These are phyloP conservation scores for Picea glauca DNA, from an alignment of 75 land plant species.

Conservation along the genomic window DNA sequence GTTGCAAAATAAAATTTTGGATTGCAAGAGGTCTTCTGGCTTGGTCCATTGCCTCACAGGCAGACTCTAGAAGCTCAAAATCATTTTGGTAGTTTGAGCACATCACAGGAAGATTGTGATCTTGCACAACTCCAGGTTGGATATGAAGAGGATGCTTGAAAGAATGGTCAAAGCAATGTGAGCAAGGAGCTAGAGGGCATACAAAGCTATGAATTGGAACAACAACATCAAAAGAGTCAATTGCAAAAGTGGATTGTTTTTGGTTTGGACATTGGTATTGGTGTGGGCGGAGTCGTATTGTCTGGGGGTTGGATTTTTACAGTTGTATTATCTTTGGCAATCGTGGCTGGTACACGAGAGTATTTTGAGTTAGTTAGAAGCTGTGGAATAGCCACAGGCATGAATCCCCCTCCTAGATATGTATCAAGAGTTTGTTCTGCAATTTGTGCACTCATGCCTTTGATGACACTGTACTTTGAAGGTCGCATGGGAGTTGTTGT, in stretches of 20 bases:
- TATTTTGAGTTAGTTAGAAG: too few species aligned
- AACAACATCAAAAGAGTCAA: slow-evolving; percentile 47
- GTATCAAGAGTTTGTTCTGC: slow-evolving; percentile 69
- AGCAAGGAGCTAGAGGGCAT: background rate
- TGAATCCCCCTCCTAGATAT: too few species aligned
- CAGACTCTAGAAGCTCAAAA: too few species aligned
- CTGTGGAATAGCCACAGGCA: too few species aligned
- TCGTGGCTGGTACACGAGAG: slow-evolving; percentile 41
- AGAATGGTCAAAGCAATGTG: background rate
- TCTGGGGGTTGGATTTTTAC: slow-evolving; percentile 97
- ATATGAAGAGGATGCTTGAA: background rate
- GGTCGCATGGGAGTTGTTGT: too few species aligned
- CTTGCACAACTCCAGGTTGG: too few species aligned
- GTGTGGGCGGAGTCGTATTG: slow-evolving; percentile 60
- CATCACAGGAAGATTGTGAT: too few species aligned
- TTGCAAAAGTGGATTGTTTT: slow-evolving; percentile 71
- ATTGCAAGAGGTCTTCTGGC: too few species aligned
- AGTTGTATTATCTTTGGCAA: slow-evolving; percentile 40
- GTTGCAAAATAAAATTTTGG: too few species aligned
- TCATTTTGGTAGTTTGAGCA: too few species aligned
- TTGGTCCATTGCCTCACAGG: too few species aligned
- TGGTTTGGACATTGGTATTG: slow-evolving; percentile 74
- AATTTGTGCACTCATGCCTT: slow-evolving; percentile 4
- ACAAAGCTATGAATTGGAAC: slow-evolving; percentile 10
- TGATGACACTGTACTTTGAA: slow-evolving; percentile 59